Evolutionary conservation across 2,329 filamentous ascomycete genomes (phyloP).

Genomic region (Aspergillus novoparasiticus): DNA sequence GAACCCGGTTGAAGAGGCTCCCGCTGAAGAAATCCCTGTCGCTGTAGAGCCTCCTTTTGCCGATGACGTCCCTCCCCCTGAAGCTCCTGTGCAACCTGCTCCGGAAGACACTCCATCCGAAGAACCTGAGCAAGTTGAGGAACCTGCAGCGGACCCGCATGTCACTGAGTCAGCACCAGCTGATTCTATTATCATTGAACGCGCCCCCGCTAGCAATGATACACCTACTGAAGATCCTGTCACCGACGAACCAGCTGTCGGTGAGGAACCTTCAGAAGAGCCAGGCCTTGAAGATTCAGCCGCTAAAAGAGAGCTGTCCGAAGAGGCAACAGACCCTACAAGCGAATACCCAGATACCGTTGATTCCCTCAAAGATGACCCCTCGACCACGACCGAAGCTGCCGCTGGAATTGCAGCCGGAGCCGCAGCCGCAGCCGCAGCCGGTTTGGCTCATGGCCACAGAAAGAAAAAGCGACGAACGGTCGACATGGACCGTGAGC

Average conservation of each 20-base stretch:
- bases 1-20: constrained; percentile 5
- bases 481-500: constrained; percentile 33
- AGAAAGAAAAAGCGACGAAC: constrained; percentile 37
- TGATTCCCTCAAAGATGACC: constrained; percentile 10
- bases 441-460: constrained; percentile 17
- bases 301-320: constrained; percentile 7
- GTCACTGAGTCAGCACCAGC: constrained; percentile 7
- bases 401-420: constrained; percentile 15
- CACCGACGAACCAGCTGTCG: constrained; percentile 7
- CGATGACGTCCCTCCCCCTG: constrained; percentile 13
- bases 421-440: constrained; percentile 17
- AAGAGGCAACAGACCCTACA: constrained; percentile 10
- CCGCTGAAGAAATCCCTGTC: constrained; percentile 16
- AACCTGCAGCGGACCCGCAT: not conserved
- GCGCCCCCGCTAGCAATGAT: not conserved
- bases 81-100: constrained; percentile 11
- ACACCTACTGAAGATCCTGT: constrained; percentile 7
- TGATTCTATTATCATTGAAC: constrained; percentile 6
- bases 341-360: constrained; percentile 7
- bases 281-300: constrained; percentile 9
- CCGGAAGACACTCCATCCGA: constrained; percentile 16
- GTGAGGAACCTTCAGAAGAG: constrained; percentile 5
- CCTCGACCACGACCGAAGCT: not conserved
- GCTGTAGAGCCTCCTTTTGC: constrained; percentile 7
- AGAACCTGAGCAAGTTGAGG: constrained; percentile 11